These are phyloP conservation scores for Dissoconium aciculare DNA, from an alignment of 2,329 filamentous ascomycete genomes.

Conservation along the genomic window DNA sequence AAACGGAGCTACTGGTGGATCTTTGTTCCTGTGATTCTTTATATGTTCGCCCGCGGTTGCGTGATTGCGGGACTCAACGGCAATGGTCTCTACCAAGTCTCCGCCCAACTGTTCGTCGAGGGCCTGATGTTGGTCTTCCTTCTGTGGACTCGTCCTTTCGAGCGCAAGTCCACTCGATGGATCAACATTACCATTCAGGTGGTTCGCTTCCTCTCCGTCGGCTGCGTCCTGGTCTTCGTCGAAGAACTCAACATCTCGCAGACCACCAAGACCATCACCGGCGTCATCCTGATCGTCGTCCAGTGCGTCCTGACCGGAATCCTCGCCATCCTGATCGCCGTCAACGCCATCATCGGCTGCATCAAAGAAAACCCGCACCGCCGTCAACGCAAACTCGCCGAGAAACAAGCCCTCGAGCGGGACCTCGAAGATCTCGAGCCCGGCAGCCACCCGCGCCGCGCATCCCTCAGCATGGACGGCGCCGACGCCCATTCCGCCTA, in stretches of 20 bases:
- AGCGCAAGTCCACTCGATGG: conserved; percentile 72
- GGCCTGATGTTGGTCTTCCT: conserved; percentile 62
- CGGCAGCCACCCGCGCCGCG: conserved; percentile 52
- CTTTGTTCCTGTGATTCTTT: conserved; percentile 76
- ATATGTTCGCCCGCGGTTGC: conserved; percentile 79
- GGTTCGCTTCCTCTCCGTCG: conserved; percentile 75
- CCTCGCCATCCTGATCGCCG: conserved; percentile 71
- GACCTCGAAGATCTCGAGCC: conserved; percentile 71
- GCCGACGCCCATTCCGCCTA: conserved; percentile 24
- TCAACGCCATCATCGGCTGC: conserved; percentile 74
- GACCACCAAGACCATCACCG: conserved; percentile 86
- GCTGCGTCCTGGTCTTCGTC: conserved; percentile 83
- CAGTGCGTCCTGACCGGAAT: conserved; percentile 72
- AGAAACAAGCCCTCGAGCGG: conserved; percentile 60
- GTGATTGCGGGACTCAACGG: conserved; percentile 75
- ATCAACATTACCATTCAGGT: conserved; percentile 88
- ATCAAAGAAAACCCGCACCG: conserved; percentile 82
- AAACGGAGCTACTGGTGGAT: conserved; percentile 95
- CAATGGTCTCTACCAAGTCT: conserved; percentile 66
- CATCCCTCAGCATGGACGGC: conserved; percentile 63
- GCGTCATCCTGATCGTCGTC: conserved; percentile 82
- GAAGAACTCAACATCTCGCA: conserved; percentile 79
- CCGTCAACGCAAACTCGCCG: conserved; percentile 73
- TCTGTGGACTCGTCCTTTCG: conserved; percentile 73
- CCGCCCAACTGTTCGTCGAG: conserved; percentile 70